Percentiles rank a stretch among this genome's conserved stretches.
phyloP scores from a whole-genome alignment of 352 stramenopile species.

The Phytophthora vignae region DNA sequence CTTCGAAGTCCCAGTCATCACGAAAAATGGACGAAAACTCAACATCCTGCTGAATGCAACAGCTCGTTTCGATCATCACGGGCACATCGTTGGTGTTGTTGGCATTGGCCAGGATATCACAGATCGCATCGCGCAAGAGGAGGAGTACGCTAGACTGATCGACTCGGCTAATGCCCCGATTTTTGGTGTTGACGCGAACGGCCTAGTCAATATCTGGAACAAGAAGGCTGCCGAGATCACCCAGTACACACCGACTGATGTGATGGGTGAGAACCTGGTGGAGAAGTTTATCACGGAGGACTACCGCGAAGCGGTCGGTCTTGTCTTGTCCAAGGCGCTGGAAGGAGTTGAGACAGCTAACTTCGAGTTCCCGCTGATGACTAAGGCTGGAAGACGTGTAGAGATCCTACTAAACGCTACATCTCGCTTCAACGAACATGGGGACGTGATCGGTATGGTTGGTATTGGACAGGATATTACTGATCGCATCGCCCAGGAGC shows the following conservation, averaged over 20 bases:
- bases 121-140: slow-evolving; percentile 63
- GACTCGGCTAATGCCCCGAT: slow-evolving; percentile 87
- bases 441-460: slow-evolving; percentile 72
- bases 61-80: slow-evolving; percentile 70
- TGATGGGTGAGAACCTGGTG: slow-evolving; percentile 68
- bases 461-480: slow-evolving; percentile 76
- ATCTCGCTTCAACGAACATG: slow-evolving; percentile 62
- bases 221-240: slow-evolving; percentile 76
- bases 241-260: slow-evolving; percentile 70
- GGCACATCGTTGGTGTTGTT: slow-evolving; percentile 70
- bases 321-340: slow-evolving; percentile 60
- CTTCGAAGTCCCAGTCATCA: slow-evolving; percentile 84
- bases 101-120: slow-evolving; percentile 84
- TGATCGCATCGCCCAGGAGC: slow-evolving; percentile 60
- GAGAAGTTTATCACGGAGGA: slow-evolving; percentile 68
- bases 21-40: slow-evolving; percentile 62
- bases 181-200: slow-evolving; percentile 80
- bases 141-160: slow-evolving; percentile 69
- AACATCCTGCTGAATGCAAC: slow-evolving; percentile 86
- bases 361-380: slow-evolving; percentile 83
- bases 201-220: slow-evolving; percentile 78
- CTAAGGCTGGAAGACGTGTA: slow-evolving; percentile 68
- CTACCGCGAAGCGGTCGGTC: slow-evolving; percentile 57
- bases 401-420: slow-evolving; percentile 84
- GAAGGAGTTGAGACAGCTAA: slow-evolving; percentile 61